Evolutionary conservation across 148 eudicot genomes (phyloP).

Genomic region (Persicaria tinctoria): DNA sequence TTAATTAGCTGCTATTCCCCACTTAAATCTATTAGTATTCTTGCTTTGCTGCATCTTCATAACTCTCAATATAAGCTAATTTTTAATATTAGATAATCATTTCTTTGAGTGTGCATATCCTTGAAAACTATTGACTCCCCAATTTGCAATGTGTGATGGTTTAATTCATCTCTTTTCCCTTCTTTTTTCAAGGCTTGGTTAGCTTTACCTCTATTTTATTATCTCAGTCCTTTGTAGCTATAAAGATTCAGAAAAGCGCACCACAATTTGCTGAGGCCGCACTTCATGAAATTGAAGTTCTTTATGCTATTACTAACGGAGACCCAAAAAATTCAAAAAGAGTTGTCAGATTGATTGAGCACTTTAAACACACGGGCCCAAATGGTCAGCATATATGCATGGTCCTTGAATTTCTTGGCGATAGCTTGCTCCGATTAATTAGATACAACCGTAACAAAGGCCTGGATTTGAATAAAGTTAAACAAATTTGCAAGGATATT

Average conservation of each 20-base stretch:
- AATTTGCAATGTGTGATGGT: too few relatives aligned
- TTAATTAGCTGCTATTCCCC: too few relatives aligned
- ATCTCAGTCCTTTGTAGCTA: slow-evolving; percentile 15
- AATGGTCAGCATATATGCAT: slow-evolving; percentile 96
- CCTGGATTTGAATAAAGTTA: slow-evolving; percentile 65
- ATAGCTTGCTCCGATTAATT: slow-evolving; percentile 72
- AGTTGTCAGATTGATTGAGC: slow-evolving; percentile 69
- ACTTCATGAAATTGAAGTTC: slow-evolving; percentile 84
- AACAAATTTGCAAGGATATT: slow-evolving; percentile 83
- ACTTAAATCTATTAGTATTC: too few relatives aligned
- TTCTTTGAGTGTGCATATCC: too few relatives aligned
- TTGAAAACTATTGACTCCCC: too few relatives aligned
- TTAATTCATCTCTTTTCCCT: too few relatives aligned
- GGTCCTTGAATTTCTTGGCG: slow-evolving; percentile 98
- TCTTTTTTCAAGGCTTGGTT: not conserved
- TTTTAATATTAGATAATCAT: too few relatives aligned
- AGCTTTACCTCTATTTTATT: not conserved
- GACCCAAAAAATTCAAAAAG: slow-evolving; percentile 54
- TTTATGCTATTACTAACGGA: slow-evolving; percentile 66
- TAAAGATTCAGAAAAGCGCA: slow-evolving; percentile 22
- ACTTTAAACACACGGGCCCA: slow-evolving; percentile 91
- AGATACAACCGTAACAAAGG: slow-evolving; percentile 77
- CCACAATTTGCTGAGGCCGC: slow-evolving; percentile 77
- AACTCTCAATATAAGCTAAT: too few relatives aligned
- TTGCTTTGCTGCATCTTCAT: too few relatives aligned